Base-by-base conservation (phyloP, 2,329 filamentous ascomycete genomes). In the Metarhizium rileyi region DNA sequence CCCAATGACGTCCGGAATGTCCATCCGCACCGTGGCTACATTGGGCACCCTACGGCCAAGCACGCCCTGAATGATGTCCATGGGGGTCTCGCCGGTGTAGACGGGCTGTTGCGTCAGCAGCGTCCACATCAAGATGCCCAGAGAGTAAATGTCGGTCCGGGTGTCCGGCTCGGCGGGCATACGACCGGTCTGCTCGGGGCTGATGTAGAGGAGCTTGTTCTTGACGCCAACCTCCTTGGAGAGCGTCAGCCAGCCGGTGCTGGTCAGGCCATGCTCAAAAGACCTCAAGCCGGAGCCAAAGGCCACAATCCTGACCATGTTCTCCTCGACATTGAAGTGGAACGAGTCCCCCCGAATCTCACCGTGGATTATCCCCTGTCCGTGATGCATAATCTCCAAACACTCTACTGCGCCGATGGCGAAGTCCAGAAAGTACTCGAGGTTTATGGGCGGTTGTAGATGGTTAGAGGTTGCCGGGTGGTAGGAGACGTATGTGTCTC, bases 1-100 rank as follows among this genome's bases (percentile, higher is more conserved):
- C 1, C 86, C 86, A 40, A 96, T 73, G 7, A 86, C 84, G 51
- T 94, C 87, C 0, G 91, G 91, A 5, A 95, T 75, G 61, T 96
- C 91, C 52, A 89, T 77, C 46, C 91, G 80, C 42, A 89, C 80
- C 3, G 80, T 80, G 3, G 88, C 87, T 8, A 93, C 83, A 35
- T 81, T 81, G 4, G 87, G 83, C 55, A 96, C 81, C 43, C 87
- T 81, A 55, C 86, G 84, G 44, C 84, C 84, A 8, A 97, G 74
- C 10, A 96, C 89, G 56, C 84, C 88, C 63, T 96, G 90, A 55
- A 97, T 89, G 42, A 96, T 89, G 59, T 96, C 90, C 51, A 96
- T 78, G 1, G 90, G 87, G 1, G 82, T 84, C 12, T 81, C 77
- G 9, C 88, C 91, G 33, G 85, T 83, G 56, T 93, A 95, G 0